These are phyloP conservation scores for Ceratocystis harringtonii DNA, from an alignment of 2,329 filamentous ascomycete species.

Conservation along the genomic window DNA sequence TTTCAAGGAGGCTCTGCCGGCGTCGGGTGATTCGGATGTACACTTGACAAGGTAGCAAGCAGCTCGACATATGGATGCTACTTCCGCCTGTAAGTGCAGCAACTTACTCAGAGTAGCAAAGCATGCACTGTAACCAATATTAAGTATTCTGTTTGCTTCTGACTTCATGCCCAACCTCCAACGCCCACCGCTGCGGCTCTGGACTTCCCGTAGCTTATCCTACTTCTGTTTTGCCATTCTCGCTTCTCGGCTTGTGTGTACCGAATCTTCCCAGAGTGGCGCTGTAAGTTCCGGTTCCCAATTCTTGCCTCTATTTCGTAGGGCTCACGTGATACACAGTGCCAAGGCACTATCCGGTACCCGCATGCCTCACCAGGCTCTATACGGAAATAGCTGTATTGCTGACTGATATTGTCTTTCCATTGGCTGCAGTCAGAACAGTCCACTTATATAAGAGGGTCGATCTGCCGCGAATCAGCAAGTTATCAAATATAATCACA, in stretches of 20 bases:
- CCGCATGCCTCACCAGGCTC: constrained; percentile 8
- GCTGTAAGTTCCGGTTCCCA: neutral
- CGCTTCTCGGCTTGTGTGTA: neutral
- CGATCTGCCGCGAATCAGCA: constrained; percentile 3
- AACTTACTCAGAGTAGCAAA: too few relatives aligned
- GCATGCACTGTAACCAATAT: too few relatives aligned
- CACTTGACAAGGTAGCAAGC: too few relatives aligned
- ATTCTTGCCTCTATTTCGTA: neutral
- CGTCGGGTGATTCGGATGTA: too few relatives aligned
- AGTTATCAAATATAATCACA: neutral
- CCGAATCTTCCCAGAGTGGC: neutral
- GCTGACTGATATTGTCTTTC: neutral
- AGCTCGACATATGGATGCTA: too few relatives aligned
- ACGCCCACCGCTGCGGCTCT: too few relatives aligned
- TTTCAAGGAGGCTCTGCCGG: too few relatives aligned
- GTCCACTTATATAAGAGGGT: neutral
- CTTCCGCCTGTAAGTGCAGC: too few relatives aligned
- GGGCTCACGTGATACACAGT: neutral
- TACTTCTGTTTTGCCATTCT: too few relatives aligned
- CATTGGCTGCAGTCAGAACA: neutral
- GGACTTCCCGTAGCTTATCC: too few relatives aligned
- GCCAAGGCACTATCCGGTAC: constrained; percentile 6
- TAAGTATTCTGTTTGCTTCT: too few relatives aligned
- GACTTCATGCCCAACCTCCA: too few relatives aligned
- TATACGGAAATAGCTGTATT: neutral